These are phyloP conservation scores for Murraya koenigii DNA, from an alignment of 345 rosid species.

Conservation along the genomic window DNA sequence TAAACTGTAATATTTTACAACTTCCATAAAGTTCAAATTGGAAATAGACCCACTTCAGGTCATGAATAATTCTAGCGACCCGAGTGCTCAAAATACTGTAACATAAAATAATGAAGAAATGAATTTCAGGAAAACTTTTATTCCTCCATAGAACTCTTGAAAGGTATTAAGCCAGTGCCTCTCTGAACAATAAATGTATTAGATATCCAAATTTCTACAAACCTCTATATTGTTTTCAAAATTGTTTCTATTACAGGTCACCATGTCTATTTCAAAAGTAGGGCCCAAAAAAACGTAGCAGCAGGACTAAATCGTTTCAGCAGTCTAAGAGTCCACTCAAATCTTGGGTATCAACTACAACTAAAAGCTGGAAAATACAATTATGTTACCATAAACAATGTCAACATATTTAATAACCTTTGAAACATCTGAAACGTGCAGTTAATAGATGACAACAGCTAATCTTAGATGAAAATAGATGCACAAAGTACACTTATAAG, in stretches of 20 bases:
- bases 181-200: neutral
- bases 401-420: neutral
- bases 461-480: neutral
- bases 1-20: neutral
- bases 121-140: neutral
- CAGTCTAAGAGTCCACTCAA: neutral
- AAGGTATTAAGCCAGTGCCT: neutral
- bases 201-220: neutral
- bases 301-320: neutral
- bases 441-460: neutral
- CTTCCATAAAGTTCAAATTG: neutral
- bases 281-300: neutral
- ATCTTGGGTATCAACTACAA: neutral
- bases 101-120: neutral
- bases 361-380: neutral
- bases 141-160: neutral
- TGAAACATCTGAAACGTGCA: neutral
- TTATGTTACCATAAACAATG: neutral
- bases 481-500: neutral
- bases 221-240: neutral
- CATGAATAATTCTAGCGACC: neutral
- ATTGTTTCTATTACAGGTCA: neutral
- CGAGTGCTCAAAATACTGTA: neutral
- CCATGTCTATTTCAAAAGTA: neutral
- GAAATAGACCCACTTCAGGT: neutral